Conservation (phyloP, 306 rosid genomes). For the Astragalus glycyphyllos region DNA sequence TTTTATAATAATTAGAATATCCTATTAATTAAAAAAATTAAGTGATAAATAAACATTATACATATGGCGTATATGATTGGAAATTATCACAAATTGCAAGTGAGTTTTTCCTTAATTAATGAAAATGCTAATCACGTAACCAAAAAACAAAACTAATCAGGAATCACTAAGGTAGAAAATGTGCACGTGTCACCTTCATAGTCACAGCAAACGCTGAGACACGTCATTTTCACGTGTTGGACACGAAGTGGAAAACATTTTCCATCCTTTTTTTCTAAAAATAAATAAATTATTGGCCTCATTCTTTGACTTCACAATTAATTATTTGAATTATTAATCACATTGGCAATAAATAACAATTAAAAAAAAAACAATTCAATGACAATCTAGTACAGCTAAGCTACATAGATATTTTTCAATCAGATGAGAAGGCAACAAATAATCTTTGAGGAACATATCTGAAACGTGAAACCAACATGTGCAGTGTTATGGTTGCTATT, state of each 20-base stretch:
- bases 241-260: not conserved
- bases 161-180: not conserved
- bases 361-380: not conserved
- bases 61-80: too few relatives aligned
- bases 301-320: slow-evolving; percentile 36
- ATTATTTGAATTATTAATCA: not conserved
- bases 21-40: too few relatives aligned
- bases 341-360: slow-evolving; percentile 7
- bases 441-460: not conserved
- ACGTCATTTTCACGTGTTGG: slow-evolving; percentile 18
- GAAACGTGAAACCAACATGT: not conserved
- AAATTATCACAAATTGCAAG: too few relatives aligned
- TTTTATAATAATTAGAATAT: too few relatives aligned
- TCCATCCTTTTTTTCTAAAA: not conserved
- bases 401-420: not conserved
- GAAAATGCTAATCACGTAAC: too few relatives aligned
- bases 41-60: too few relatives aligned
- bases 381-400: slow-evolving; percentile 42
- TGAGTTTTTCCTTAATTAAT: too few relatives aligned
- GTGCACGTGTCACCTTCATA: slow-evolving; percentile 7
- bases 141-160: too few relatives aligned
- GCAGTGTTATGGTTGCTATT: not conserved
- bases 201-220: not conserved
- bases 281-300: not conserved
- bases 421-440: not conserved